Percentiles rank a stretch among this genome's conserved stretches.
These are phyloP conservation scores for Apophysomyces elegans DNA, from an alignment of 371 early-diverging fungal species.

Conservation along the genomic window DNA sequence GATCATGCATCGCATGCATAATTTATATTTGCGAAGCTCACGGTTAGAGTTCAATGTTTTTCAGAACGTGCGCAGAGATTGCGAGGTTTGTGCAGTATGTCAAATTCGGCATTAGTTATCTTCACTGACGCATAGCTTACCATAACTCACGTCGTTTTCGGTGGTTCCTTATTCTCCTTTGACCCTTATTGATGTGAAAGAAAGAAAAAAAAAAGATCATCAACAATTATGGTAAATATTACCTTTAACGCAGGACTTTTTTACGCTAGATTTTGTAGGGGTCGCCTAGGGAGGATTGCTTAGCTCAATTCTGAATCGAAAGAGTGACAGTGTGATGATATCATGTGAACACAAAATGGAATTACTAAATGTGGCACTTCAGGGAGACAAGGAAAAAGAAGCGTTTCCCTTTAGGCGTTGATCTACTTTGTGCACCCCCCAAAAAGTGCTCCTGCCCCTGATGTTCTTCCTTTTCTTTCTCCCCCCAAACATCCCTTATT, in stretches of 20 bases:
- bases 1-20: slow-evolving; percentile 3
- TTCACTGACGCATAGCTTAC: not conserved
- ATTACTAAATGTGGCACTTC: not conserved
- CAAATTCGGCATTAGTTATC: not conserved
- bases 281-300: not conserved
- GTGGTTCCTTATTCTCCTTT: slow-evolving; percentile 1
- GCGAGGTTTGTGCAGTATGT: slow-evolving; percentile 6
- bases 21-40: not conserved
- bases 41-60: slow-evolving; percentile 2
- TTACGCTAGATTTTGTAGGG: not conserved
- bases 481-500: slow-evolving; percentile 1
- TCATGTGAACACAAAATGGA: slow-evolving; percentile 1
- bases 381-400: slow-evolving; percentile 2
- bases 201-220: not conserved
- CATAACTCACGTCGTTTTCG: not conserved
- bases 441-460: not conserved
- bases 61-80: slow-evolving; percentile 7
- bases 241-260: slow-evolving; percentile 5
- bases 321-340: slow-evolving; percentile 8
- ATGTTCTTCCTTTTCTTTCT: not conserved
- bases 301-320: slow-evolving; percentile 6
- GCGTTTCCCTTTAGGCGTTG: not conserved
- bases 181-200: not conserved
- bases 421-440: not conserved
- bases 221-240: slow-evolving; percentile 9